Base-by-base conservation (phyloP, 345 rosid genomes). In the Gynandropsis gynandra region DNA sequence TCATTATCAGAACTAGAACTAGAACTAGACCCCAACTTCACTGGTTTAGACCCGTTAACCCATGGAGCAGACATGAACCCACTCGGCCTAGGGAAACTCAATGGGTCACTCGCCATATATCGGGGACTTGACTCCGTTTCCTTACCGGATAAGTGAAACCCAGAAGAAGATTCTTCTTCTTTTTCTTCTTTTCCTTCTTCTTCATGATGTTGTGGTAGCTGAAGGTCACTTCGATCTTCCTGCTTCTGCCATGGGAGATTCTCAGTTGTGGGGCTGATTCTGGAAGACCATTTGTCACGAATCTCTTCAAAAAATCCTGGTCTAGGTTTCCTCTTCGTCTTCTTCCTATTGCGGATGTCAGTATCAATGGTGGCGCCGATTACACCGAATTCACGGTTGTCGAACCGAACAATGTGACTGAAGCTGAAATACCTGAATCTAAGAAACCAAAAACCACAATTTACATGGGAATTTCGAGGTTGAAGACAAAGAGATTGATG, bases 301-400 rank as follows among this genome's bases (percentile, higher is more conserved):
- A 89, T 71, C 59, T 79, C 82, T 18, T 82, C 81, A 63, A 78
- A 75, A 47, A 85, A 85, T 14, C 93, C 78, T 35, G 95, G 95
- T 65, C 58, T 73, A 16, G 82, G 76, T 71, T 76, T 80, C 52
- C 85, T 76, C 71, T 58, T 76, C 64, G 49, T 64, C 74, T 61
- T 66, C 52, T 37, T 58, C 27, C 52, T 42, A 21, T n/a, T 48
- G 53, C 53, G 61, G 59, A 47, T 59, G 43, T 59, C 65, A 27
- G 59, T 52, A 16, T 66, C 59, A 54, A 49, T 41, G 35, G 69
- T 48, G 27, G 63, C 73, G 39, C 50, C 56, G 20, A 17, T 27
- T 41, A 58, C 54, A 21, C 29, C 56, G 54, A 8, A 59, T 18
- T 59, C 64, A 2, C 44, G 63, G 4, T 50, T 49, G 10, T 46